These are phyloP conservation scores for Carex cristatella DNA, from an alignment of 176 grass and related monocot species.

Conservation along the genomic window DNA sequence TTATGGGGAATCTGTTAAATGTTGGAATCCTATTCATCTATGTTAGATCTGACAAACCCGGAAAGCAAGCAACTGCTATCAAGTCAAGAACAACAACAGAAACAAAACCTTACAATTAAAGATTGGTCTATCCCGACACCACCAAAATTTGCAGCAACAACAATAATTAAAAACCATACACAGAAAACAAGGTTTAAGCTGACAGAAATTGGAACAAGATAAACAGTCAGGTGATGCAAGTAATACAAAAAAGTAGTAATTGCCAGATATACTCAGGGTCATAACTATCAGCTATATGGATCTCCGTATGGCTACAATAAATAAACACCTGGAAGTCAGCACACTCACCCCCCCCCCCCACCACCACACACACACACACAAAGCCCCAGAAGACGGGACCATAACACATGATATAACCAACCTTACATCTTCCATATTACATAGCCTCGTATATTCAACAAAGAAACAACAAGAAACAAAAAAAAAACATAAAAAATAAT, in stretches of 20 bases:
- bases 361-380: neutral
- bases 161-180: neutral
- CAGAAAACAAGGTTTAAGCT: neutral
- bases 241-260: neutral
- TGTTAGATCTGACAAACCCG: neutral
- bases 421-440: conserved; percentile 9
- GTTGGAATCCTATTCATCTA: neutral
- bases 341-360: neutral
- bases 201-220: neutral
- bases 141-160: neutral
- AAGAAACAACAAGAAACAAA: neutral
- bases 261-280: conserved; percentile 15
- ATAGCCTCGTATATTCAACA: conserved; percentile 10
- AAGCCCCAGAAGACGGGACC: neutral
- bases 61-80: neutral
- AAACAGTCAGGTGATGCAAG: neutral
- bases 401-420: neutral
- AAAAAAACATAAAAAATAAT: neutral
- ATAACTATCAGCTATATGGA: conserved; percentile 10
- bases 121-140: neutral
- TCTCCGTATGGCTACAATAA: conserved; percentile 4
- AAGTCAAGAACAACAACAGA: neutral
- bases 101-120: neutral
- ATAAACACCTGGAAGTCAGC: conserved; percentile 2
- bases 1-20: neutral